Percentiles rank a stretch among this genome's conserved stretches.
phyloP scores from a whole-genome alignment of 2,329 filamentous ascomycete species.

The Cladophialophora chaetospira region DNA sequence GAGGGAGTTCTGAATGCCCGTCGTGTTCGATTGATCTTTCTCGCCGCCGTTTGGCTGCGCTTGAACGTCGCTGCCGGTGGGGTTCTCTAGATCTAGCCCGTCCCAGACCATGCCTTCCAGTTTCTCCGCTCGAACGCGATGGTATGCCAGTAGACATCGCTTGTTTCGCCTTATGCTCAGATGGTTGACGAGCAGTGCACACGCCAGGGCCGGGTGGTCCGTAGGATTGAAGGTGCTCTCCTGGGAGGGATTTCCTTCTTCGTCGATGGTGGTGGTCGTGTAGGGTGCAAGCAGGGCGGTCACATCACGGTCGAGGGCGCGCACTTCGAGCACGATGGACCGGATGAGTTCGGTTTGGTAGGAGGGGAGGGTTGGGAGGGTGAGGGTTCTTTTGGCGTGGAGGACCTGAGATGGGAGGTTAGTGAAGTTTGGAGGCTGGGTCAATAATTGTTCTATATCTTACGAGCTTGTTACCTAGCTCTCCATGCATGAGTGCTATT shows the following conservation, averaged over 20 bases:
- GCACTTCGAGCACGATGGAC: conserved; percentile 83
- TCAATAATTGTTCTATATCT: conserved; percentile 25
- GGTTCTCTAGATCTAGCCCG: conserved; percentile 75
- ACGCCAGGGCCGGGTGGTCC: conserved; percentile 79
- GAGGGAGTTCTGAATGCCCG: conserved; percentile 65
- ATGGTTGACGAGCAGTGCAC: conserved; percentile 88
- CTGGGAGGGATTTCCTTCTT: conserved; percentile 7
- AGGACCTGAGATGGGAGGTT: conserved; percentile 64
- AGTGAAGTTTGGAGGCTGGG: neutral
- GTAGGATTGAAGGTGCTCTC: conserved; percentile 82
- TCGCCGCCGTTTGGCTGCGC: too few relatives aligned
- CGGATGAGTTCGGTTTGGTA: conserved; percentile 93
- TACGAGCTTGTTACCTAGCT: conserved; percentile 83
- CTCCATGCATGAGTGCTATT: conserved; percentile 98
- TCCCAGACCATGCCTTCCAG: conserved; percentile 93
- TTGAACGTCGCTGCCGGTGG: too few relatives aligned
- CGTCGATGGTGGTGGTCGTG: conserved; percentile 23
- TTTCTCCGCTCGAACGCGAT: conserved; percentile 85
- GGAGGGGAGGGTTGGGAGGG: conserved; percentile 79
- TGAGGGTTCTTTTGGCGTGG: conserved; percentile 92
- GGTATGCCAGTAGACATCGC: conserved; percentile 90
- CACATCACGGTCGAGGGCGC: conserved; percentile 87
- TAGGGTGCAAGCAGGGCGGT: conserved; percentile 77
- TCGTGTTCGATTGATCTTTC: neutral
- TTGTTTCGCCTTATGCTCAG: conserved; percentile 95